Evolutionary conservation across 140 eudicot genomes (phyloP).

Genomic region (Ambrosia hybrid): DNA sequence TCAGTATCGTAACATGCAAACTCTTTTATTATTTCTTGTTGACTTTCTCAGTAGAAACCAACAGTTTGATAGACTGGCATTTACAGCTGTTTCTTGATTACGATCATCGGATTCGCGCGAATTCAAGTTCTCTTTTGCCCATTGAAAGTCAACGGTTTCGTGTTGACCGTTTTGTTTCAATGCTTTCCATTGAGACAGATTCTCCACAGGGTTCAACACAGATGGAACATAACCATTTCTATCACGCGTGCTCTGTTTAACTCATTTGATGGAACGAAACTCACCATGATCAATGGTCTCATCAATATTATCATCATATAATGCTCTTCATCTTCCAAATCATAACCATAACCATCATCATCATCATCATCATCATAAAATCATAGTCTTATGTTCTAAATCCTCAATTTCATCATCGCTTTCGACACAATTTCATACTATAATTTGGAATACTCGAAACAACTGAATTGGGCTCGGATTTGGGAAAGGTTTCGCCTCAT

Average conservation of each 20-base stretch:
- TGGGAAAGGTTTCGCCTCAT: conserved; percentile 28
- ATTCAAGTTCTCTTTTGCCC: conserved; percentile 45
- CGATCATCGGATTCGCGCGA: neutral
- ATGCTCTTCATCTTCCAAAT: conserved; percentile 26
- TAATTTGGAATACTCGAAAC: conserved; percentile 34
- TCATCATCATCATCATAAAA: conserved; percentile 33
- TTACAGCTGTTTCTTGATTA: conserved; percentile 37
- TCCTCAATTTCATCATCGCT: conserved; percentile 54
- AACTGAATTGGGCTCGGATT: conserved; percentile 19
- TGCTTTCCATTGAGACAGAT: conserved; percentile 66
- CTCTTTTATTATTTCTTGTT: conserved; percentile 21
- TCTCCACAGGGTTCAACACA: conserved; percentile 70
- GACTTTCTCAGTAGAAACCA: conserved; percentile 20
- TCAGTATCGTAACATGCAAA: conserved; percentile 9
- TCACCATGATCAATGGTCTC: neutral
- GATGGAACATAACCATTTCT: conserved; percentile 39
- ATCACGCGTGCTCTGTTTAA: conserved; percentile 19
- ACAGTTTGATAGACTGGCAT: conserved; percentile 65
- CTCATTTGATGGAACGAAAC: neutral
- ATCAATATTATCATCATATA: conserved; percentile 22
- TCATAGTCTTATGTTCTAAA: conserved; percentile 39
- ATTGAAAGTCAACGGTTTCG: conserved; percentile 10
- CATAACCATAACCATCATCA: conserved; percentile 26
- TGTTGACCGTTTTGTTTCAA: conserved; percentile 39
- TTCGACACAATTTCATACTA: conserved; percentile 44